Percentiles rank a stretch among this genome's conserved stretches.
These are phyloP conservation scores for Diaporthe destruens DNA, from an alignment of 2,329 filamentous ascomycete species.

Conservation along the genomic window DNA sequence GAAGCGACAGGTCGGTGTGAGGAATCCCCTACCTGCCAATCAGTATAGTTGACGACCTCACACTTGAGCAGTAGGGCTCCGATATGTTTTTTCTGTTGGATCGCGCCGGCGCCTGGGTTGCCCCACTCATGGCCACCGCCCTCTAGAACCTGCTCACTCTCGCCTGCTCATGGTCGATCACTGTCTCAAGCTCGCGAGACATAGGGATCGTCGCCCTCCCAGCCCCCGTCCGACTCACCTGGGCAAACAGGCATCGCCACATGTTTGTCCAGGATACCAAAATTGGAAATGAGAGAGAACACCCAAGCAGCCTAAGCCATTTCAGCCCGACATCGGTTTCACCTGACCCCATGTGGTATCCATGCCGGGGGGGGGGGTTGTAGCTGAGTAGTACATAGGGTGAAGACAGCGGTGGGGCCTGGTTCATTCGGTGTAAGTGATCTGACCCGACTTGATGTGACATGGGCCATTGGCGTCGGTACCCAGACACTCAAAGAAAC, in stretches of 20 bases:
- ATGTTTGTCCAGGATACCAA: slow-evolving; percentile 9
- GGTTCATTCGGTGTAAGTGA: slow-evolving; percentile 9
- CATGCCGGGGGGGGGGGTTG: neutral
- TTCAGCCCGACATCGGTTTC: slow-evolving; percentile 17
- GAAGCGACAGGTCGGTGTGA: neutral
- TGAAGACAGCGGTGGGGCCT: neutral
- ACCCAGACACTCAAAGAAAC: neutral
- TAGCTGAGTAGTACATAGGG: no score
- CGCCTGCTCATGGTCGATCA: neutral
- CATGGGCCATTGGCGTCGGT: neutral
- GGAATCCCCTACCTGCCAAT: neutral
- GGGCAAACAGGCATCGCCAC: slow-evolving; percentile 20
- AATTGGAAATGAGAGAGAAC: neutral
- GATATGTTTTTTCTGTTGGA: no score
- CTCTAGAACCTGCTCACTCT: neutral
- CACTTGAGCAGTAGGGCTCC: neutral
- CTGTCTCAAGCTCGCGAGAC: slow-evolving; percentile 5
- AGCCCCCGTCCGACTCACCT: neutral
- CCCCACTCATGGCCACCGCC: slow-evolving; percentile 5
- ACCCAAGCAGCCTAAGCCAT: neutral
- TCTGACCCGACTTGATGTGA: neutral
- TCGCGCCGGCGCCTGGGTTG: neutral
- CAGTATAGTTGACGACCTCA: neutral
- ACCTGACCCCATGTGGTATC: neutral
- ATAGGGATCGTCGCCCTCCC: slow-evolving; percentile 10